Conservation (phyloP, 352 stramenopile genomes). For the Peronospora farinosa region DNA sequence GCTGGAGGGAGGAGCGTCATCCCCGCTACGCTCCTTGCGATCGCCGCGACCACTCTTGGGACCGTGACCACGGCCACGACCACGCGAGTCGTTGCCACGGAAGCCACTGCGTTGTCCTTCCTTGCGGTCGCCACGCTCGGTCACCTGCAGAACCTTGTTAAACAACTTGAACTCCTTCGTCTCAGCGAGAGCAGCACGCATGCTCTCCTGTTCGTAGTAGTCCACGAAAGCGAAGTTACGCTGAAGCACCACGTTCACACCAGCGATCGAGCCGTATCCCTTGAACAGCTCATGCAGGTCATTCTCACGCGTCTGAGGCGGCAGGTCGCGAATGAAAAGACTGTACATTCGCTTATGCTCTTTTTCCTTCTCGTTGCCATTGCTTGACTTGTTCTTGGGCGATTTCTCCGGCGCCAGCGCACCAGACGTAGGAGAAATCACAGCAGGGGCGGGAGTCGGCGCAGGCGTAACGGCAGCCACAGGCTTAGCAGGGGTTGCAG, state of each 20-base stretch:
- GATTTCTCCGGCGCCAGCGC: slow-evolving; percentile 18
- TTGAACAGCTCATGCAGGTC: slow-evolving; percentile 81
- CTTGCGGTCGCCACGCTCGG: slow-evolving; percentile 72
- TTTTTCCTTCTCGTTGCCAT: slow-evolving; percentile 32
- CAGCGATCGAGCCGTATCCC: slow-evolving; percentile 65
- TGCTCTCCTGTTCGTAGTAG: slow-evolving; percentile 70
- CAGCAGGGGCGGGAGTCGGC: slow-evolving; percentile 15
- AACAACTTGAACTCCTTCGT: slow-evolving; percentile 60
- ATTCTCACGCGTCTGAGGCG: slow-evolving; percentile 58
- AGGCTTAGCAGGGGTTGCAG: slow-evolving; percentile 37
- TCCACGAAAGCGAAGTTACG: slow-evolving; percentile 83
- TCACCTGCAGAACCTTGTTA: slow-evolving; percentile 71
- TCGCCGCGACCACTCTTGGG: slow-evolving; percentile 51
- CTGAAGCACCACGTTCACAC: slow-evolving; percentile 47
- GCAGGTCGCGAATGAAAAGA: slow-evolving; percentile 76
- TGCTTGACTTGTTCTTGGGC: slow-evolving; percentile 48
- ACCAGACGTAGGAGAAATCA: slow-evolving; percentile 16
- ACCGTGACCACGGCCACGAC: slow-evolving; percentile 42
- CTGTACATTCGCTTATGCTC: slow-evolving; percentile 44
- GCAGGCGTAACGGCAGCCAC: slow-evolving; percentile 23
- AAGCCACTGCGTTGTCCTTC: slow-evolving; percentile 51
- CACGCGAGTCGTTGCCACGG: slow-evolving; percentile 43
- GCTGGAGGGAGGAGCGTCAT: slow-evolving; percentile 30
- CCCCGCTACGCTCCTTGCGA: slow-evolving; percentile 61
- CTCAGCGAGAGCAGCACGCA: slow-evolving; percentile 65